Evolutionary conservation across 31 red algal species (phyloP).

Genomic region (Endocladia muricata): DNA sequence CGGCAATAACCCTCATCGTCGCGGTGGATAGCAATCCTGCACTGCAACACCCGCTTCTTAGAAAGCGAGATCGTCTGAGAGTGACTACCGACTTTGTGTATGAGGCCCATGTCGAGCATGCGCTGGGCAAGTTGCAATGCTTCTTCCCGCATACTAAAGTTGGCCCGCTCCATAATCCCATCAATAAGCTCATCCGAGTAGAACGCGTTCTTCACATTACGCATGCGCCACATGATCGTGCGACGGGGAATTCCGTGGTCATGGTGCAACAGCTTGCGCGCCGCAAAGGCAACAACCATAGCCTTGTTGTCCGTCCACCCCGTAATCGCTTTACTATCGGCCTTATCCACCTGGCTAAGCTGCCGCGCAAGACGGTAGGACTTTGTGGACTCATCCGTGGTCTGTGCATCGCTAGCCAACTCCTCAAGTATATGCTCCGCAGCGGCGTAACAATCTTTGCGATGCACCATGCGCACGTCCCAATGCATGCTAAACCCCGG

Average conservation of each 20-base stretch:
- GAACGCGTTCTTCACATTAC: constrained; percentile 44
- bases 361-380: neutral
- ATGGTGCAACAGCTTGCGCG: constrained; percentile 29
- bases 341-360: neutral
- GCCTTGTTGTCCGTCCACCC: constrained; percentile 31
- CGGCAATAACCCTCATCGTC: constrained; percentile 56
- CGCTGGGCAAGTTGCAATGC: constrained; percentile 48
- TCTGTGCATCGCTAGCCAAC: neutral
- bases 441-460: constrained; percentile 47
- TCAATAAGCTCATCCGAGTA: constrained; percentile 55
- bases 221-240: constrained; percentile 49
- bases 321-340: constrained; percentile 42
- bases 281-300: constrained; percentile 36
- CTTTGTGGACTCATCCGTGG: neutral
- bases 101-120: constrained; percentile 38
- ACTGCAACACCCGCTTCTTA: constrained; percentile 47
- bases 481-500: constrained; percentile 56
- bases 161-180: constrained; percentile 64
- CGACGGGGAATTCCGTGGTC: constrained; percentile 49
- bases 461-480: constrained; percentile 63
- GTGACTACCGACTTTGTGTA: constrained; percentile 23
- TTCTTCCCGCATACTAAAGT: constrained; percentile 27
- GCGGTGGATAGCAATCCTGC: constrained; percentile 39
- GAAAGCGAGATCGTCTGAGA: constrained; percentile 19
- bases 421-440: constrained; percentile 32